These are phyloP conservation scores for Neurospora tetraspora DNA, from an alignment of 495 filamentous ascomycete genomes.

Conservation along the genomic window DNA sequence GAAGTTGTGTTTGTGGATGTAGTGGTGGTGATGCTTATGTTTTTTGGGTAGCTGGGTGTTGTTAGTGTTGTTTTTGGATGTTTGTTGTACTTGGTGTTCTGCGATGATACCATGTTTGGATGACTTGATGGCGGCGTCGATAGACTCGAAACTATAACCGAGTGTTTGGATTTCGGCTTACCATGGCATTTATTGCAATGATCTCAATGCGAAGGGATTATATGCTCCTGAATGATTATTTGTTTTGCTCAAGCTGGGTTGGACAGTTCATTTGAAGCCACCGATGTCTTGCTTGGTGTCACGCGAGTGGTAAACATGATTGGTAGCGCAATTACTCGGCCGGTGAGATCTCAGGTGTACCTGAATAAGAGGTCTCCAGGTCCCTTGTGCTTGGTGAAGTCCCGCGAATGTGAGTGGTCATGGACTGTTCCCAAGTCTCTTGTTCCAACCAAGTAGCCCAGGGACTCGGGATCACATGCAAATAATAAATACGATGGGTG, in stretches of 20 bases:
- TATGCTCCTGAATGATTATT: not conserved
- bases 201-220: not conserved
- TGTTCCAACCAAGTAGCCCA: not conserved
- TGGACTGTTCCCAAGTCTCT: not conserved
- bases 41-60: not conserved
- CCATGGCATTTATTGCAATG: not conserved
- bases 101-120: not conserved
- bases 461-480: not conserved
- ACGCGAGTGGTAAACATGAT: not conserved
- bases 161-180: not conserved
- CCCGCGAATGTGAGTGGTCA: not conserved
- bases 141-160: no score
- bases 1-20: constrained; percentile 88
- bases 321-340: not conserved
- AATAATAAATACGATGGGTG: not conserved
- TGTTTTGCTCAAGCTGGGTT: not conserved
- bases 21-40: constrained; percentile 1
- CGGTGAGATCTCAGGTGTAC: not conserved
- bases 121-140: not conserved
- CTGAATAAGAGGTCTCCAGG: not conserved
- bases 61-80: not conserved
- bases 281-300: not conserved
- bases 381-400: not conserved
- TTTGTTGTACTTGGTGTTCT: not conserved
- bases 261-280: not conserved